Evolutionary conservation across 495 filamentous ascomycete species (phyloP).

Genomic region (Sporormia fimetaria): DNA sequence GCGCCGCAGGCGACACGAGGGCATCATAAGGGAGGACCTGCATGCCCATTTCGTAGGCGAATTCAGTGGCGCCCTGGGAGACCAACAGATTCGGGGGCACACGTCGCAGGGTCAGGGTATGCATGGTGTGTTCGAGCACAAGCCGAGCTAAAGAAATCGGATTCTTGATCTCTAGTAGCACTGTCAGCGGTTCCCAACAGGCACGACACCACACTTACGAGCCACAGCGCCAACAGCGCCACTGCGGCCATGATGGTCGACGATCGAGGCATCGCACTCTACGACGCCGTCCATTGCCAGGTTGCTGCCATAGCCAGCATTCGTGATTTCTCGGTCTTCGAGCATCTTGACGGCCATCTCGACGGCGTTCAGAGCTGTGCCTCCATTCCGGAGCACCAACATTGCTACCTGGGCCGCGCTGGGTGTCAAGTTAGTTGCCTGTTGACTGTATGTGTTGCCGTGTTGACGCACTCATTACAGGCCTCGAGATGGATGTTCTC

Average conservation of each 20-base stretch:
- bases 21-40: constrained; percentile 55
- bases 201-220: constrained; percentile 66
- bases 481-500: constrained; percentile 71
- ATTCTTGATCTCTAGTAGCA: constrained; percentile 87
- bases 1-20: constrained; percentile 62
- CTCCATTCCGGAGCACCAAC: constrained; percentile 63
- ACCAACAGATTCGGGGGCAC: constrained; percentile 90
- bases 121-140: constrained; percentile 63
- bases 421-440: background rate
- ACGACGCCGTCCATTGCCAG: constrained; percentile 79
- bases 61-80: constrained; percentile 70
- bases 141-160: constrained; percentile 77
- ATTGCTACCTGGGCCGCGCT: constrained; percentile 78
- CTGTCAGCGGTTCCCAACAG: too few relatives aligned
- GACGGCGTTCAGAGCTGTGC: constrained; percentile 76
- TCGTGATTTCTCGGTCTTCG: constrained; percentile 91
- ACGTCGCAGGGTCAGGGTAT: constrained; percentile 63
- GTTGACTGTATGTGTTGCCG: too few relatives aligned
- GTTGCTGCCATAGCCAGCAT: constrained; percentile 93
- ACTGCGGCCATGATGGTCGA: constrained; percentile 82
- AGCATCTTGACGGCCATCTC: constrained; percentile 78
- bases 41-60: constrained; percentile 68
- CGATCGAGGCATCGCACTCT: constrained; percentile 85
- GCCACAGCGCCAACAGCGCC: constrained; percentile 84
- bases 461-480: constrained; percentile 81